Evolutionary conservation across 2,329 filamentous ascomycete species (phyloP), one percentile per base, ranked within the genome.

Genomic region (Trichoderma koningii): DNA sequence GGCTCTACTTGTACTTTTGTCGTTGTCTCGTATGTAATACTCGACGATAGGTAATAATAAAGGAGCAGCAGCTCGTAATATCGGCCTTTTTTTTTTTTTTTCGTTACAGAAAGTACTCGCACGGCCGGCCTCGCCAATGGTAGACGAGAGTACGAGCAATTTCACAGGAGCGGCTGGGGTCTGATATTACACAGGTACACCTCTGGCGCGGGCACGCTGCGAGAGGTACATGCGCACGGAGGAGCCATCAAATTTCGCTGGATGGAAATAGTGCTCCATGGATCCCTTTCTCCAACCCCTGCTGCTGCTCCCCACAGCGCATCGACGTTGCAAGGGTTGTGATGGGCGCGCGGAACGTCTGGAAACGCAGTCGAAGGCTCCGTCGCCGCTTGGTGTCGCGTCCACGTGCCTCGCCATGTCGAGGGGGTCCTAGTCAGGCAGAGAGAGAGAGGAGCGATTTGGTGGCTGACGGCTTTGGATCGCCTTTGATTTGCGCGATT

Each of bases 341-440:
- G 30, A 42, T 38, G 55, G 55, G 9, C 38, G 23, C 42, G 28
- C 59, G 59, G 59, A 62, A 62, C 59, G 59, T 62, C 59, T 62
- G 59, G 59, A 62, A 62, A 62, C 38, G 59, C 50, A 38, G 48
- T 62, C 59, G 59, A 62, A 62, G 59, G 38, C 59, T 10, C 38
- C 47, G 47, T 62, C 59, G 57, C 57, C 48, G 57, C 57, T 61
- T 60, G 26, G 21, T 44, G 59, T 62, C 59, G 59, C 50, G 59
- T 62, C 59, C 59, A 62, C 59, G 59, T 62, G 59, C 59, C 50
- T 41, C 59, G 42, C 50, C 5, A n/a, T 17, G 14, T 2, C 48
- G 10, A n/a, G 26, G 12, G 26, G 30, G 30, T 6, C 7, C 7
- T 1, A 30, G 2, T 7, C 48, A 19, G 28, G 14, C 23, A 52